phyloP scores from a whole-genome alignment of 495 filamentous ascomycete species.

The Delitschia confertaspora region DNA sequence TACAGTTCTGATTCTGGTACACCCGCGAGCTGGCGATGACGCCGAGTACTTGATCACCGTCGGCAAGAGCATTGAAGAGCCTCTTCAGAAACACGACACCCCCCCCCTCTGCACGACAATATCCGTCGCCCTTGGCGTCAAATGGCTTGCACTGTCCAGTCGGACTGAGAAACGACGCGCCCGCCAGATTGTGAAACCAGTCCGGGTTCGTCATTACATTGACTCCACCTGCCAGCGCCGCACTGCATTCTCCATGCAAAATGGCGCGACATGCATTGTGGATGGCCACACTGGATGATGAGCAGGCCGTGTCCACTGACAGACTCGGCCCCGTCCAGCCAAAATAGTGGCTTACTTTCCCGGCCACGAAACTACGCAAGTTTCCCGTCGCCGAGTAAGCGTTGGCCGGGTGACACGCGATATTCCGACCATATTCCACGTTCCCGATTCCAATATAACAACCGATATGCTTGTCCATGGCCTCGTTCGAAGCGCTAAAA shows the following conservation, averaged over 20 bases:
- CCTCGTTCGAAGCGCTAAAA: neutral
- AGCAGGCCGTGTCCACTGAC: slow-evolving; percentile 2
- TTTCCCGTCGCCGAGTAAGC: neutral
- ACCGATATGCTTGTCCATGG: neutral
- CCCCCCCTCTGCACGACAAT: slow-evolving; percentile 40
- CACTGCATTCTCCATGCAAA: neutral
- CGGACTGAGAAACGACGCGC: neutral
- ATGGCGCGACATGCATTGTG: neutral
- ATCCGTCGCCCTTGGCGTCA: slow-evolving; percentile 36
- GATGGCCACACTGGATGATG: neutral
- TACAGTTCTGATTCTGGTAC: slow-evolving; percentile 39
- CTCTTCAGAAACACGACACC: slow-evolving; percentile 34
- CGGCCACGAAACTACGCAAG: neutral
- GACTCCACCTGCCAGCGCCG: neutral
- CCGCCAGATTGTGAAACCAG: neutral
- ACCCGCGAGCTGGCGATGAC: slow-evolving; percentile 35
- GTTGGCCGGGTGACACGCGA: neutral
- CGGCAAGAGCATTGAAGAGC: slow-evolving; percentile 23
- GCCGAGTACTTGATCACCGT: slow-evolving; percentile 36
- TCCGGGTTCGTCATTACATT: neutral
- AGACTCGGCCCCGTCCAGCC: neutral
- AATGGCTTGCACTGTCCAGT: slow-evolving; percentile 27
- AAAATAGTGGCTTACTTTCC: neutral
- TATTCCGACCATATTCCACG: neutral
- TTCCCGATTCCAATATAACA: neutral